These are phyloP conservation scores for Dimocarpus longan DNA, from an alignment of 345 rosid species.

Conservation along the genomic window DNA sequence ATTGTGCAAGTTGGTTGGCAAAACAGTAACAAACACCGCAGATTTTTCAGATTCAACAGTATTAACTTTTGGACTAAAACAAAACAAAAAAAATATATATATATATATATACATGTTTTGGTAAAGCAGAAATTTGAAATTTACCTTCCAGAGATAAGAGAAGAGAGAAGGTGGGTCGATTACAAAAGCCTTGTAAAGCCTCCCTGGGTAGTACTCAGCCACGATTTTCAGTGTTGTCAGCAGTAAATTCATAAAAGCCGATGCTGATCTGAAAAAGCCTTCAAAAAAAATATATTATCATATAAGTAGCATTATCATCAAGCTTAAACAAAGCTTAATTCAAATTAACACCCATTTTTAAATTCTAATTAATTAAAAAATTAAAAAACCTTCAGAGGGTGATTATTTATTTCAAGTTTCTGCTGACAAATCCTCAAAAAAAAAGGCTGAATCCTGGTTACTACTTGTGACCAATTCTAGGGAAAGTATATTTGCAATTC, in stretches of 20 bases:
- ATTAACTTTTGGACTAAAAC: conserved; percentile 13
- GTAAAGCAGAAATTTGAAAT: conserved; percentile 28
- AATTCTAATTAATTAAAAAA: not conserved
- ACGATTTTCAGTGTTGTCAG: conserved; percentile 76
- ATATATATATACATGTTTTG: too few relatives aligned
- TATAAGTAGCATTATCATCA: not conserved
- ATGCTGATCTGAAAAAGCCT: conserved; percentile 97
- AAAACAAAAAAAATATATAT: not conserved
- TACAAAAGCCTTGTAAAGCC: conserved; percentile 78
- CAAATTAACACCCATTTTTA: not conserved
- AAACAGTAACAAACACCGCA: conserved; percentile 4
- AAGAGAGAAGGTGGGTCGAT: conserved; percentile 97
- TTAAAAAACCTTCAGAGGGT: conserved; percentile 15
- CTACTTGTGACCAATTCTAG: conserved; percentile 33
- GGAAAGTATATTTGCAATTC: conserved; percentile 35
- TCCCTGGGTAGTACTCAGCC: conserved; percentile 80
- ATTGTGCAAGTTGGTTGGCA: not conserved
- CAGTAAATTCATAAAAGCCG: conserved; percentile 77
- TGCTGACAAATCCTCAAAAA: conserved; percentile 20
- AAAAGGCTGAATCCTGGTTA: conserved; percentile 28
- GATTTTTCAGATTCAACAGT: conserved; percentile 27
- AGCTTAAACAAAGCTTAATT: not conserved
- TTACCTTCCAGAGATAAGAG: conserved; percentile 93
- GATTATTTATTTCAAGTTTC: not conserved
- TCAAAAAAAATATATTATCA: not conserved